phyloP scores from a whole-genome alignment of 1,284 basidiomycete species.

The Heterobasidion parviporum region DNA sequence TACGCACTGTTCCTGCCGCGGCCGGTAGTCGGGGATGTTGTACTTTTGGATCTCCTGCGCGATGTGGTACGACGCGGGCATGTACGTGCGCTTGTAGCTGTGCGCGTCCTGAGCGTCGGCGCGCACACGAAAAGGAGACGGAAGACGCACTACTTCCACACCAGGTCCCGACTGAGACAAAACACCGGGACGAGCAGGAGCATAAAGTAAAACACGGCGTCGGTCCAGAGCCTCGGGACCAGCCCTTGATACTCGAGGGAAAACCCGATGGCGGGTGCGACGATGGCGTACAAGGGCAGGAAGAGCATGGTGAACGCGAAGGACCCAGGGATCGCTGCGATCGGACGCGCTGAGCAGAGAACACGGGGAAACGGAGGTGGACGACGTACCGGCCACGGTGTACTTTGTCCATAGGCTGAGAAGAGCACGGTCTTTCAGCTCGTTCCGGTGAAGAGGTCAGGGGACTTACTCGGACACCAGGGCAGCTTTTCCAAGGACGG shows the following conservation, averaged over 20 bases:
- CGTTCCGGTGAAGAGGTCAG: background rate
- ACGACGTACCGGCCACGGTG: slow-evolving; percentile 70
- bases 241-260: slow-evolving; percentile 88
- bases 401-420: slow-evolving; percentile 97
- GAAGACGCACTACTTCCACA: slow-evolving; percentile 81
- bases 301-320: slow-evolving; percentile 93
- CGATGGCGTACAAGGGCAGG: slow-evolving; percentile 83
- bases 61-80: slow-evolving; percentile 90
- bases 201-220: slow-evolving; percentile 85
- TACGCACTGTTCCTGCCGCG: slow-evolving; percentile 90
- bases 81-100: slow-evolving; percentile 88
- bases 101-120: background rate
- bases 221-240: slow-evolving; percentile 83
- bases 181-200: slow-evolving; percentile 84
- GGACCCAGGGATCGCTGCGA: slow-evolving; percentile 86
- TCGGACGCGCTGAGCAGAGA: slow-evolving; percentile 9
- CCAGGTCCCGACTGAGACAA: slow-evolving; percentile 87
- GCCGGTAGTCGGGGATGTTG: slow-evolving; percentile 95
- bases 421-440: slow-evolving; percentile 7
- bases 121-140: background rate
- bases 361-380: background rate
- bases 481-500: slow-evolving; percentile 95
- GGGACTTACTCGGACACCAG: slow-evolving; percentile 87
- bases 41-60: slow-evolving; percentile 97
- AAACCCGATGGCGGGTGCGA: slow-evolving; percentile 84